Evolutionary conservation across 2,329 filamentous ascomycete species (phyloP), one percentile per base, ranked within the genome.

Genomic region (Penicillium sp.): DNA sequence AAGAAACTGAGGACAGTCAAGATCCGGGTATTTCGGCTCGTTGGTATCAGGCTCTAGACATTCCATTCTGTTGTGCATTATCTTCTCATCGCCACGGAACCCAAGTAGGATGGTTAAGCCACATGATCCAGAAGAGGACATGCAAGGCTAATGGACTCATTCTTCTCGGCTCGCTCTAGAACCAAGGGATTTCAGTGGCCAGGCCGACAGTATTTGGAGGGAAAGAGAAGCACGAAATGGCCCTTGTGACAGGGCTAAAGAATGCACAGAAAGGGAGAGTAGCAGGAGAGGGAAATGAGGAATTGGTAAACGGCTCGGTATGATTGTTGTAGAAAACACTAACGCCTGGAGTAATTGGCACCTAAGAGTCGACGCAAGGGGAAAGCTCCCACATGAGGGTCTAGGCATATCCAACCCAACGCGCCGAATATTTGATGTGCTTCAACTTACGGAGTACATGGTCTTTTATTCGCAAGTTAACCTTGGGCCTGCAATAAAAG

Each of bases 321-420:
- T 9, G n/a, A 19, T 39, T 36, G 27, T 15, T 31, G 53, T 25
- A 44, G 29, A 42, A 12, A 31, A 17, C 27, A 39, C 39, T 25
- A 7, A 29, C 43, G 17, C 25, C 35, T 52, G 36, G 42, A 39
- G 49, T 53, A 21, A 39, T 25, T 23, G 19, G 35, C 15, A 41
- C 39, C 12, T 13, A 42, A 48, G 17, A 42, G 36, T 42, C 42
- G 49, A 57, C 19, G 55, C 42, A 57, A 57, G 55, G 55, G 36
- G 49, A 42, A 50, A 12, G 3, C n/a, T 43, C 15, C 43, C 21
- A 31, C 23, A 36, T 13, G n/a, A 55, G 19, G 31, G 45, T 17
- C 47, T 44, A 50, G 38, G 9, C 29, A 43, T 19, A 19, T 33
- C 17, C 12, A 38, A 31, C 6, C 19, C 23, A 38, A 19, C 2